Evolutionary conservation across 768 basidiomycete species (phyloP).

Genomic region (Lentinula raphanica): DNA sequence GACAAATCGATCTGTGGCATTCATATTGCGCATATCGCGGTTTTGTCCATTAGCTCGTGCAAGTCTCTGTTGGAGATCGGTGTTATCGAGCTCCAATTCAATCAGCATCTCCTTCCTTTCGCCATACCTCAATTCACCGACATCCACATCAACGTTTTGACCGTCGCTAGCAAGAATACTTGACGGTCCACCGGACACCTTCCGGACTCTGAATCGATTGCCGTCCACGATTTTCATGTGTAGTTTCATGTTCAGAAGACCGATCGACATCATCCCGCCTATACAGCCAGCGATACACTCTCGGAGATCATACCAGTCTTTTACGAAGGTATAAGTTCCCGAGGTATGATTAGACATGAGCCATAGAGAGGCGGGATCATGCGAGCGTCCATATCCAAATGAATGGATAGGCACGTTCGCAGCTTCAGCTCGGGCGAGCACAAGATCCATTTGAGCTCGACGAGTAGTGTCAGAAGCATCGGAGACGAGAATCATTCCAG

Average conservation of each 20-base stretch:
- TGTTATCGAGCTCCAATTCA: slow-evolving; percentile 88
- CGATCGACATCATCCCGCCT: slow-evolving; percentile 96
- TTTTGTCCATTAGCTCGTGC: slow-evolving; percentile 17
- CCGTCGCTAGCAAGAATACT: slow-evolving; percentile 90
- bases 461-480: slow-evolving; percentile 90
- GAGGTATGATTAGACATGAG: slow-evolving; percentile 97
- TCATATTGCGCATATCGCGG: slow-evolving; percentile 36
- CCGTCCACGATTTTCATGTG: slow-evolving; percentile 92
- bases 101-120: slow-evolving; percentile 97
- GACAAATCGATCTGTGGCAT: slow-evolving; percentile 87
- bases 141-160: slow-evolving; percentile 90
- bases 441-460: slow-evolving; percentile 96
- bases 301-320: slow-evolving; percentile 95
- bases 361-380: slow-evolving; percentile 97
- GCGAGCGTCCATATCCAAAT: slow-evolving; percentile 93
- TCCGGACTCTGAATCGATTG: slow-evolving; percentile 87
- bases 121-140: slow-evolving; percentile 93
- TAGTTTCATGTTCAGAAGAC: slow-evolving; percentile 86
- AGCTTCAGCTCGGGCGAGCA: slow-evolving; percentile 93
- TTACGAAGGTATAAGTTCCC: slow-evolving; percentile 97
- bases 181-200: slow-evolving; percentile 86
- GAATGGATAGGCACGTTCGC: slow-evolving; percentile 96
- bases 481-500: slow-evolving; percentile 89
- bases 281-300: slow-evolving; percentile 91
- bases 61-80: slow-evolving; percentile 43